Base-by-base conservation (phyloP, 2,329 filamentous ascomycete genomes). In the Knufia petricola region DNA sequence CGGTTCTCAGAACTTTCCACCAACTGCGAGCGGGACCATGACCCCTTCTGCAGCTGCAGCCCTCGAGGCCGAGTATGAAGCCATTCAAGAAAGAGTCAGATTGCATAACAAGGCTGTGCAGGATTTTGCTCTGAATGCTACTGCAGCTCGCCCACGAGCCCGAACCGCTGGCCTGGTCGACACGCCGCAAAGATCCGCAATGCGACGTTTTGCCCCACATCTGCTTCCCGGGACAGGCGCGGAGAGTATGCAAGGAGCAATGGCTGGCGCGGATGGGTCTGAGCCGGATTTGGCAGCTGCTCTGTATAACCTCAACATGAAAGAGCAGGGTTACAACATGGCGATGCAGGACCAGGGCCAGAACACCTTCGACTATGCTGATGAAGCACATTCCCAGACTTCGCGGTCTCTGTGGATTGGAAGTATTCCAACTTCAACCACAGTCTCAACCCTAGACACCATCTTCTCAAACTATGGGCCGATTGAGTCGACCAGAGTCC, bases 341-440 rank as follows among this genome's bases (percentile, higher is more conserved):
- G 17, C 8, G 12, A 38, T 47, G 44, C 44, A 47, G 20, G 34
- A 47, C n/a, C 44, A 24, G 23, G 24, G 15, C 7, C 43, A 48
- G 9, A 21, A 46, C n/a, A 26, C 46, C 21, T 83, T 94, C 55
- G 89, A 74, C 59, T 83, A 82, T 58, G 80, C 94, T 48, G 82
- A 78, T 17, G 80, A 84, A 8, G 74, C 85, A 12, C 88, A 95
- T 56, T 71, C 94, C 52, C 78, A 81, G 45, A 70, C 87, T 17
- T 96, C 92, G 10, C 84, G 89, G 60, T 89, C 92, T 28, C 72
- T 98, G 48, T 98, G 92, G 92, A 85, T 98, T 44, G 92, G 92
- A 48, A 95, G 90, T 66, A 95, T 98, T 51, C 92, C 92, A 10
- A 89, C 90, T 3, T 96, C 92, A 2, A 98, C 92, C 1, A 98